Base-by-base conservation (phyloP, 78 protist species). In the Salpingoeca rosetta region DNA sequence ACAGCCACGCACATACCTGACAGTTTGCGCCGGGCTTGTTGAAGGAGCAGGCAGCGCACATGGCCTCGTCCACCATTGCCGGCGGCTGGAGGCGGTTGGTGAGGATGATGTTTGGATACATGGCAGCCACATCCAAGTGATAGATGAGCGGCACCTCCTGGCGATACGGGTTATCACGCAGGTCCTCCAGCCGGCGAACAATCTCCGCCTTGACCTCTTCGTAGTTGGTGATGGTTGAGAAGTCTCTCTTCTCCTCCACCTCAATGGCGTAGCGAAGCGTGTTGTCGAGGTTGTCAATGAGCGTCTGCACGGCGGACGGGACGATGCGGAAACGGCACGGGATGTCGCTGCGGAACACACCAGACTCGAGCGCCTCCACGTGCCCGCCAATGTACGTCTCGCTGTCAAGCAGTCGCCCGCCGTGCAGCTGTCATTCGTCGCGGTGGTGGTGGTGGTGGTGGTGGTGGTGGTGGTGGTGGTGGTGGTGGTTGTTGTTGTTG, bases 71-170 rank as follows among this genome's bases (percentile, higher is more conserved):
- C 0, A 97, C 97, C 0, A 98, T 84, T 0, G 99, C 91, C 10
- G 93, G 35, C 0, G 99, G 99, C 86, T 75, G 99, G 22, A 99
- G 94, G 26, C 99, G 91, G 83, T 99, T 99, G 27, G 99, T 99
- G 56, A 99, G 86, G 81, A 99, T 99, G 91, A 99, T 99, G 92
- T 99, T 99, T 41, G 99, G 99, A 90, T 99, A 99, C 99, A 99
- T 99, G 10, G 99, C 99, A 17, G 91, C 92, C 0, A 99, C 99
- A 85, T 99, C 99, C 51, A 98, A 76, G 85, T 98, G 99, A 77
- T 94, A 96, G 81, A 98, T 98, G 43, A 91, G 41, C 39, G 99
- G 99, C 0, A 37, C 25, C 75, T 94, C 96, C 2, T 3, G 1
- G 7, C 96, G 90, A 10, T 84, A 86, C 17, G 97, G 98, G 2